phyloP scores from a whole-genome alignment of 768 basidiomycete genomes.

The button mushroom (Agaricus bisporus) region DNA sequence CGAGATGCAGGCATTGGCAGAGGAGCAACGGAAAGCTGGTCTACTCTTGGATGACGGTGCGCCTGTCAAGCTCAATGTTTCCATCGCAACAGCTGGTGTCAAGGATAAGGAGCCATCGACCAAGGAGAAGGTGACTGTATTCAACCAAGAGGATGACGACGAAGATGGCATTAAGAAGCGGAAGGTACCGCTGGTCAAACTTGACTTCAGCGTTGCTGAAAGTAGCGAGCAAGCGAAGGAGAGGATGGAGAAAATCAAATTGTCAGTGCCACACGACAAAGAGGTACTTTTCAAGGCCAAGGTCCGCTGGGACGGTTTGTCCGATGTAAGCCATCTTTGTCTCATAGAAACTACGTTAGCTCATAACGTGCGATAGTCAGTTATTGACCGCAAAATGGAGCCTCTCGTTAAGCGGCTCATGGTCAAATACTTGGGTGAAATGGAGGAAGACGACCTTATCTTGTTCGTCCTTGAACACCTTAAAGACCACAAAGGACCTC shows the following conservation, averaged over 20 bases:
- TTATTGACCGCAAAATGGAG: conserved; percentile 84
- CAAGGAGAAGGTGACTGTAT: conserved; percentile 57
- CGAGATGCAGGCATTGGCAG: conserved; percentile 88
- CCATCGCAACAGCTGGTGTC: conserved; percentile 44
- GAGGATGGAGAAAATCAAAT: conserved; percentile 70
- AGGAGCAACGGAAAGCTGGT: conserved; percentile 87
- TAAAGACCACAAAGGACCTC: conserved; percentile 82
- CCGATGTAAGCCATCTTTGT: conserved; percentile 56
- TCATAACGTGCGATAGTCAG: conserved; percentile 36
- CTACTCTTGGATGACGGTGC: conserved; percentile 88
- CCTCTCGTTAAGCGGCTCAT: conserved; percentile 79
- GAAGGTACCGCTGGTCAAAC: conserved; percentile 81
- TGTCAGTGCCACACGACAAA: conserved; percentile 69
- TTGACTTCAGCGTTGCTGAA: conserved; percentile 85
- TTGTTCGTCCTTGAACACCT: conserved; percentile 93
- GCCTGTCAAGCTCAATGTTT: conserved; percentile 82
- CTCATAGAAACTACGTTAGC: conserved; percentile 14
- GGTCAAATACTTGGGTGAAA: conserved; percentile 83
- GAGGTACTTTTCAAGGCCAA: conserved; percentile 77
- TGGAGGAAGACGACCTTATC: conserved; percentile 90
- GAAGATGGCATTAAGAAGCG: conserved; percentile 81
- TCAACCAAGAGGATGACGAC: conserved; percentile 80
- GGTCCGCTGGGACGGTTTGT: conserved; percentile 88
- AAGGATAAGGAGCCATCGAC: conserved; percentile 37
- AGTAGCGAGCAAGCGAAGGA: conserved; percentile 73